These are phyloP conservation scores for Delitschia confertaspora DNA, from an alignment of 495 filamentous ascomycete species.

Conservation along the genomic window DNA sequence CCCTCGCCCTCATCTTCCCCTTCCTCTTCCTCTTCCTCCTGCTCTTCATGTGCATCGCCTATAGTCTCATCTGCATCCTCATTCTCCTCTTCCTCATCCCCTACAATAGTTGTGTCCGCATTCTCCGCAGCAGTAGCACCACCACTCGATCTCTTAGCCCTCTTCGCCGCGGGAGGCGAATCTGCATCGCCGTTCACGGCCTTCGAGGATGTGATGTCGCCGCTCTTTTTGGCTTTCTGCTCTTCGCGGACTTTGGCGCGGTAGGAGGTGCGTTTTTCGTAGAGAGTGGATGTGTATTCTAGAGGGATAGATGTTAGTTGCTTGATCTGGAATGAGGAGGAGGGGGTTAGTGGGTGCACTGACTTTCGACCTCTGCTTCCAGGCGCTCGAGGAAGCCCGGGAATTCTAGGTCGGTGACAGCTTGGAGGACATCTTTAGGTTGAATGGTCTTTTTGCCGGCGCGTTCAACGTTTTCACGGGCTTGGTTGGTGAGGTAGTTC, in stretches of 20 bases:
- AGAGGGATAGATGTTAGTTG: not conserved
- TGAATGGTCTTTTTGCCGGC: constrained; percentile 77
- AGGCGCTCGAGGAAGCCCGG: constrained; percentile 59
- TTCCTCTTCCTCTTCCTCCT: constrained; percentile 45
- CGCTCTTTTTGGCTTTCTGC: constrained; percentile 27
- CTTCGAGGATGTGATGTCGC: not conserved
- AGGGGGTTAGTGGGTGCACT: constrained; percentile 19
- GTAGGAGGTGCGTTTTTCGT: constrained; percentile 54
- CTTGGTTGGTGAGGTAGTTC: constrained; percentile 71
- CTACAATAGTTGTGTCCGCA: constrained; percentile 7
- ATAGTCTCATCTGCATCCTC: constrained; percentile 21
- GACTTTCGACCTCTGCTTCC: constrained; percentile 54
- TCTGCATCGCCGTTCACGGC: constrained; percentile 23
- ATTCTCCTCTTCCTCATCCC: constrained; percentile 23
- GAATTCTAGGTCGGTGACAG: constrained; percentile 76
- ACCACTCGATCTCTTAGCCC: constrained; percentile 28
- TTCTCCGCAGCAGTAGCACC: constrained; percentile 15
- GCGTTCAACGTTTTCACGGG: constrained; percentile 61
- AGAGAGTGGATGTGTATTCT: constrained; percentile 52
- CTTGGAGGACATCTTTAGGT: constrained; percentile 73
- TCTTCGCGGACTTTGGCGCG: constrained; percentile 46
- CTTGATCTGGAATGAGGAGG: not conserved
- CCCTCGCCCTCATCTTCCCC: constrained; percentile 47
- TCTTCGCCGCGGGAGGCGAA: constrained; percentile 29
- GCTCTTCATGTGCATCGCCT: constrained; percentile 32